These are phyloP conservation scores for Serendipita sp. DNA, from an alignment of 768 basidiomycete genomes.

Conservation along the genomic window DNA sequence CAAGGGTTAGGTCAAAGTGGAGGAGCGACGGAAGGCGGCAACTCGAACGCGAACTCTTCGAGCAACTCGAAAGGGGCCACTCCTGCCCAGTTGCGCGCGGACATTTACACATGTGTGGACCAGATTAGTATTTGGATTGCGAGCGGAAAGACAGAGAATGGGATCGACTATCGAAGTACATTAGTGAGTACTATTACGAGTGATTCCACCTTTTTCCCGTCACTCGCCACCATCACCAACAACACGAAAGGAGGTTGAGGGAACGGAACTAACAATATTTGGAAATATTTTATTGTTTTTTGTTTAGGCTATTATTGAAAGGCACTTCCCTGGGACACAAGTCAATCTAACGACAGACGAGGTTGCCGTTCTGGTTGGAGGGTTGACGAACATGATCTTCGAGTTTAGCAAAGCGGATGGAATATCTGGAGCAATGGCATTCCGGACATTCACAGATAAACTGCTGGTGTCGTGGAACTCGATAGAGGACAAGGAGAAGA, in stretches of 20 bases:
- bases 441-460: background rate
- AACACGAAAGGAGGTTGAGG: background rate
- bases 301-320: background rate
- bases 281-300: no score
- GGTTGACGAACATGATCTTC: background rate
- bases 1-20: background rate
- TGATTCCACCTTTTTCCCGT: background rate
- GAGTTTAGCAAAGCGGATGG: constrained; percentile 2
- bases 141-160: constrained; percentile 4
- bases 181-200: background rate
- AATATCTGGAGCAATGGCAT: background rate
- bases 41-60: background rate
- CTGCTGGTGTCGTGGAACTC: background rate
- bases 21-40: background rate
- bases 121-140: background rate
- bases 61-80: background rate
- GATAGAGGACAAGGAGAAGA: background rate
- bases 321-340: background rate
- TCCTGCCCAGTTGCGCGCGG: background rate
- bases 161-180: constrained; percentile 1
- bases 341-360: background rate
- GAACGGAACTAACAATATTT: background rate
- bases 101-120: background rate
- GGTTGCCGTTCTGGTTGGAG: background rate
- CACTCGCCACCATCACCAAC: background rate